Conservation (phyloP, 1,284 basidiomycete species). For the Microbotryum silenes-acaulis region DNA sequence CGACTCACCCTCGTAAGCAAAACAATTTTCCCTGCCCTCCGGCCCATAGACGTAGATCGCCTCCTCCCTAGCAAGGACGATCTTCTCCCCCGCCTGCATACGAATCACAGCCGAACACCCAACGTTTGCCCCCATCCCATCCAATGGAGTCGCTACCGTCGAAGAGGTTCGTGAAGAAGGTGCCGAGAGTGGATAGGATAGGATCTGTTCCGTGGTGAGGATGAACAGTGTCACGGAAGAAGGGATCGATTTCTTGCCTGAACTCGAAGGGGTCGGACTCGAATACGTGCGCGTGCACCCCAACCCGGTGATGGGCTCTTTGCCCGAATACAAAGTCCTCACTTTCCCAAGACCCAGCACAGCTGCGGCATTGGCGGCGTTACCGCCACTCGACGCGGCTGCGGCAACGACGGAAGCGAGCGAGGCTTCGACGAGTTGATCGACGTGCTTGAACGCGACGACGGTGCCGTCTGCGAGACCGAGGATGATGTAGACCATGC, state of each 20-base stretch:
- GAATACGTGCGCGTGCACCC: constrained; percentile 33
- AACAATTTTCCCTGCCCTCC: constrained; percentile 75
- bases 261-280: constrained; percentile 9
- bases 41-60: constrained; percentile 80
- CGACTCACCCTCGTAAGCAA: constrained; percentile 73
- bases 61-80: constrained; percentile 83
- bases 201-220: constrained; percentile 73
- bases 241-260: constrained; percentile 2
- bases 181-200: constrained; percentile 61
- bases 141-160: constrained; percentile 53
- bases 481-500: constrained; percentile 77
- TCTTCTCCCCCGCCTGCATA: constrained; percentile 44
- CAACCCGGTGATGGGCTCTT: background rate
- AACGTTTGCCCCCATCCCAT: constrained; percentile 75
- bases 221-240: constrained; percentile 56
- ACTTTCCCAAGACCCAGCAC: background rate
- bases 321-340: constrained; percentile 13
- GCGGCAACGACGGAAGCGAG: constrained; percentile 15
- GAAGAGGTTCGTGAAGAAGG: constrained; percentile 42
- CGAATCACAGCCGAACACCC: constrained; percentile 76
- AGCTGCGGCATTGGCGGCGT: constrained; percentile 1
- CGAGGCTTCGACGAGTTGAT: constrained; percentile 54
- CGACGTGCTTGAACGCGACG: constrained; percentile 78
- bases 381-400: constrained; percentile 40
- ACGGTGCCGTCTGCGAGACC: constrained; percentile 93